Percentiles rank a stretch among this genome's conserved stretches.
Evolutionary conservation across 805 yeast genomes (phyloP).

Genomic region (Pichia nanzhaoensis): DNA sequence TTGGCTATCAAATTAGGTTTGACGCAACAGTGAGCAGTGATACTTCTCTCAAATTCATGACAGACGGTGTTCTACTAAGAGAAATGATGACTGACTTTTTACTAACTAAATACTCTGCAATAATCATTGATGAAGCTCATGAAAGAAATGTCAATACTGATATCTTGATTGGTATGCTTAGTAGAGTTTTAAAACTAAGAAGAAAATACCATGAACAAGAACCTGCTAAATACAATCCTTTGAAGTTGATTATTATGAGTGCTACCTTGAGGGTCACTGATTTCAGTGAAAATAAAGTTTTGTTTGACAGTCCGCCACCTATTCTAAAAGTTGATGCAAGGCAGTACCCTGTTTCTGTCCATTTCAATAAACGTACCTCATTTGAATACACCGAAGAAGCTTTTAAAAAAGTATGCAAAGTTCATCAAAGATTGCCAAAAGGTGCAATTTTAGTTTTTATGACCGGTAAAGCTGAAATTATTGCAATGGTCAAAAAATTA

Average conservation of each 20-base stretch:
- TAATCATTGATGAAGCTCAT: slow-evolving; percentile 96
- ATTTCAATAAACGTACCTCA: slow-evolving; percentile 76
- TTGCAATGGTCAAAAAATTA: slow-evolving; percentile 61
- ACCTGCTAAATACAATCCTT: slow-evolving; percentile 46
- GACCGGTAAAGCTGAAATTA: slow-evolving; percentile 93
- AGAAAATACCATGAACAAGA: slow-evolving; percentile 42
- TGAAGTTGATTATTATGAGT: slow-evolving; percentile 90
- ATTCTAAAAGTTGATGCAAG: slow-evolving; percentile 85
- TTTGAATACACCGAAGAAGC: slow-evolving; percentile 83
- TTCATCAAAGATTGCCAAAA: slow-evolving; percentile 79
- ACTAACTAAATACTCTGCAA: slow-evolving; percentile 73
- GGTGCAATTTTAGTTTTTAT: slow-evolving; percentile 90
- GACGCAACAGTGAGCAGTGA: slow-evolving; percentile 58
- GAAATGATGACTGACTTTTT: slow-evolving; percentile 89
- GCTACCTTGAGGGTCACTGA: slow-evolving; percentile 94
- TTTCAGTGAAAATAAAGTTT: slow-evolving; percentile 70
- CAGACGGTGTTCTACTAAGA: slow-evolving; percentile 87
- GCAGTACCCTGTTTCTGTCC: slow-evolving; percentile 88
- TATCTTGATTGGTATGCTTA: slow-evolving; percentile 88
- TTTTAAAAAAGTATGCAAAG: slow-evolving; percentile 74
- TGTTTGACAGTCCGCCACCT: slow-evolving; percentile 77
- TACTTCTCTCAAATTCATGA: slow-evolving; percentile 82
- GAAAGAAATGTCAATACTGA: slow-evolving; percentile 96
- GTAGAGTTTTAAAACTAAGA: slow-evolving; percentile 76
- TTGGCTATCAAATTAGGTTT: slow-evolving; percentile 78